A percentile compares a stretch with the other conserved stretches of the same genome.
Conservation (phyloP, 768 basidiomycete species). For the Sporobolomyces roseus region DNA sequence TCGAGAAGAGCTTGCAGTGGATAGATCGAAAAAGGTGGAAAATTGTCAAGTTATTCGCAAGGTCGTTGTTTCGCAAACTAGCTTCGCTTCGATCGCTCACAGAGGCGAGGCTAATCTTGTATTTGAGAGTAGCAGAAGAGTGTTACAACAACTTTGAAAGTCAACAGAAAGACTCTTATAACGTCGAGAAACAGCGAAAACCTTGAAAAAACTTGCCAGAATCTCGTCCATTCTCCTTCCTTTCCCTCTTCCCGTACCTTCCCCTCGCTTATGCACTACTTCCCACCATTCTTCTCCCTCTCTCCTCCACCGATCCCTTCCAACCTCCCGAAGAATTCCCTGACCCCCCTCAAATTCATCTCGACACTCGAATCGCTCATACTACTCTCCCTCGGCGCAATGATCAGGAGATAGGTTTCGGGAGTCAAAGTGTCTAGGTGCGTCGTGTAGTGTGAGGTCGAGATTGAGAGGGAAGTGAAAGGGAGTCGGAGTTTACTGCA, state of each 20-base stretch:
- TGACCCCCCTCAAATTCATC: slow-evolving; percentile 14
- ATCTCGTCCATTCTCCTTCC: no score
- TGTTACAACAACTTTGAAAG: no score
- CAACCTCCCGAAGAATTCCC: slow-evolving; percentile 5
- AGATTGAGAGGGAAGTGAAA: slow-evolving; percentile 81
- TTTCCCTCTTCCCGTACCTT: not conserved
- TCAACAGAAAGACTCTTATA: no score
- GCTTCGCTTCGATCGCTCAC: no score
- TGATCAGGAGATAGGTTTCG: slow-evolving; percentile 86
- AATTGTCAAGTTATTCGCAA: no score
- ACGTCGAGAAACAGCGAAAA: no score
- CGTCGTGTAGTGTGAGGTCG: slow-evolving; percentile 76
- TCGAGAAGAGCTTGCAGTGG: no score
- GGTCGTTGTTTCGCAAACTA: no score
- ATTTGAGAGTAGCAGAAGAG: no score
- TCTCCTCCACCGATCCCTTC: slow-evolving; percentile 15
- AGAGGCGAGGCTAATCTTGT: no score
- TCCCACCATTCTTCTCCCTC: slow-evolving; percentile 1
- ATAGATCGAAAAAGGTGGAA: no score
- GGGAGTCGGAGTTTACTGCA: slow-evolving; percentile 61
- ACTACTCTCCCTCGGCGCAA: slow-evolving; percentile 55
- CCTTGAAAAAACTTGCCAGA: no score
- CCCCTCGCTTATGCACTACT: not conserved
- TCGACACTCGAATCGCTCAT: not conserved
- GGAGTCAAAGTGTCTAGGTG: slow-evolving; percentile 86